Evolutionary conservation across 768 basidiomycete species (phyloP).

Genomic region (Albatrellus ellisii): DNA sequence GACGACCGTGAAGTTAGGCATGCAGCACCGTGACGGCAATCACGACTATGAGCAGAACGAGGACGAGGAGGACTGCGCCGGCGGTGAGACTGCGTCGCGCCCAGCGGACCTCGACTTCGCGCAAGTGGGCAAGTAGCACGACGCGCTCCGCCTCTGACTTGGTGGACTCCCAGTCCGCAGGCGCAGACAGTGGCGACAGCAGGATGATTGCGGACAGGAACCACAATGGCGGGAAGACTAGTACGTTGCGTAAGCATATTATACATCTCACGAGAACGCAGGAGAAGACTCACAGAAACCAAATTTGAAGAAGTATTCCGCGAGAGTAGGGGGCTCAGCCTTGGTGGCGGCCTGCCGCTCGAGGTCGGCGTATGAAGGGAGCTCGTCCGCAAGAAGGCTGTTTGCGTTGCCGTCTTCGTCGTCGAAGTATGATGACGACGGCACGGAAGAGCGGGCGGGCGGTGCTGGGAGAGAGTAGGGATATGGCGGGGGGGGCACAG

Average conservation of each 20-base stretch:
- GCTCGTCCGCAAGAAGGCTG: slow-evolving; percentile 13
- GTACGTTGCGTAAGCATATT: slow-evolving; percentile 1
- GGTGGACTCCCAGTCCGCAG: slow-evolving; percentile 21
- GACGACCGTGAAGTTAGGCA: no score
- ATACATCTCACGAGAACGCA: neutral
- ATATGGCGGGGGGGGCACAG: neutral
- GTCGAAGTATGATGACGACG: no score
- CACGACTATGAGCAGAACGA: slow-evolving; percentile 12
- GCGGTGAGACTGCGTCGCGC: slow-evolving; percentile 26
- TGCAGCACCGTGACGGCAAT: no score
- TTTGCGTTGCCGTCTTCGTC: no score
- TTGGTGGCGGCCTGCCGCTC: no score
- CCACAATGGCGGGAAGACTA: slow-evolving; percentile 41
- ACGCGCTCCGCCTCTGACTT: slow-evolving; percentile 25
- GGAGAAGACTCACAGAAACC: slow-evolving; percentile 31
- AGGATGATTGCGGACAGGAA: slow-evolving; percentile 28
- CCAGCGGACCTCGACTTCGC: slow-evolving; percentile 28
- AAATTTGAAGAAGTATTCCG: slow-evolving; percentile 34
- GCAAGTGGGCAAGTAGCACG: slow-evolving; percentile 20
- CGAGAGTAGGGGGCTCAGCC: slow-evolving; percentile 32
- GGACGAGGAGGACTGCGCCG: slow-evolving; percentile 11
- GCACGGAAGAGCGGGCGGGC: no score
- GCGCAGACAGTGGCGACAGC: slow-evolving; percentile 25
- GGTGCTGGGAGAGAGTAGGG: no score
- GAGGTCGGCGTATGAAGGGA: slow-evolving; percentile 21